phyloP scores from a whole-genome alignment of 2,329 filamentous ascomycete genomes.

The Diaporthe aspalathi region DNA sequence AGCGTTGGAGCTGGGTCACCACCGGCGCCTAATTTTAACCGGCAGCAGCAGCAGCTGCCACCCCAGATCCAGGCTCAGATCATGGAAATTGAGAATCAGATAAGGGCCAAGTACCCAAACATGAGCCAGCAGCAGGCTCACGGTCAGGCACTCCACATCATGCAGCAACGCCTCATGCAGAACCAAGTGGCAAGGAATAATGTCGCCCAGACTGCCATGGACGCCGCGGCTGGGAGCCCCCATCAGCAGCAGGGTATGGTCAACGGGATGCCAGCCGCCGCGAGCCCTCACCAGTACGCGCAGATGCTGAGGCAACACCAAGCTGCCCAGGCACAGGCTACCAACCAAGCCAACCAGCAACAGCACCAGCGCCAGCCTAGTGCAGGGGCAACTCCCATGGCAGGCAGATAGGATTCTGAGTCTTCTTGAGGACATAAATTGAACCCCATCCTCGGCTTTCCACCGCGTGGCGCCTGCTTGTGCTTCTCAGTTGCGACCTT shows the following conservation, averaged over 20 bases:
- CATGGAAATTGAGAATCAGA: conserved; percentile 63
- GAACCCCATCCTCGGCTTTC: background rate
- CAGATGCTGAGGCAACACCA: conserved; percentile 67
- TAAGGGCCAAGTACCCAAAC: conserved; percentile 63
- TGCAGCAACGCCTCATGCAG: conserved; percentile 44
- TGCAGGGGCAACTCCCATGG: conserved; percentile 37
- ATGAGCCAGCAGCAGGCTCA: conserved; percentile 62
- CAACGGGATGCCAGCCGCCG: conserved; percentile 60
- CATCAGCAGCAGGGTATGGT: conserved; percentile 61
- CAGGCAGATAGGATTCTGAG: conserved; percentile 6
- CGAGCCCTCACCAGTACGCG: conserved; percentile 69
- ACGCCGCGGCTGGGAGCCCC: conserved; percentile 63
- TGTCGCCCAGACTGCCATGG: conserved; percentile 62
- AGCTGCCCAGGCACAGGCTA: conserved; percentile 39
- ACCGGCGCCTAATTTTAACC: conserved; percentile 42
- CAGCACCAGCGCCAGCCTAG: conserved; percentile 38
- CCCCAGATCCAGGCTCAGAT: conserved; percentile 62
- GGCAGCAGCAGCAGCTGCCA: conserved; percentile 55
- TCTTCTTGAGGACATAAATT: background rate
- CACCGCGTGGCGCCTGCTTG: background rate
- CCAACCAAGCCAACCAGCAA: conserved; percentile 46
- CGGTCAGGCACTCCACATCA: conserved; percentile 63
- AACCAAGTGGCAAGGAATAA: conserved; percentile 59
- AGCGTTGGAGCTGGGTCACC: conserved; percentile 58
- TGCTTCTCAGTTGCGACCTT: background rate